These are phyloP conservation scores for bread wheat (Triticum aestivum) DNA, from an alignment of 176 grass and related monocot species.

Conservation along the genomic window DNA sequence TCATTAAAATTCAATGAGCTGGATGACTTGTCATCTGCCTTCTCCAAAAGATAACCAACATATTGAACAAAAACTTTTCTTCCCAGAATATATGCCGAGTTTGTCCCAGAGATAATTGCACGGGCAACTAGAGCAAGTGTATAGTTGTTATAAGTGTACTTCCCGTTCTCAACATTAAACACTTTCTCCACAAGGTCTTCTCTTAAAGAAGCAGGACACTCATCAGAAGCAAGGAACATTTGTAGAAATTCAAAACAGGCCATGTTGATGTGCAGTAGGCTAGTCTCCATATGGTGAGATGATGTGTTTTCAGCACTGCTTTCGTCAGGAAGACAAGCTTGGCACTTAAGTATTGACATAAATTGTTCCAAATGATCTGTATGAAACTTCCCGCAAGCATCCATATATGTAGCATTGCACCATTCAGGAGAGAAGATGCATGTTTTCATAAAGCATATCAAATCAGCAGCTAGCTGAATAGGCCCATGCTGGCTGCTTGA, in stretches of 20 bases:
- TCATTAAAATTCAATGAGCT: constrained; percentile 42
- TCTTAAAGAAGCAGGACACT: constrained; percentile 61
- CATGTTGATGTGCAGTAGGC: constrained; percentile 46
- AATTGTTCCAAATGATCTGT: constrained; percentile 66
- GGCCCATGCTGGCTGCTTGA: constrained; percentile 47
- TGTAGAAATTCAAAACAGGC: constrained; percentile 80
- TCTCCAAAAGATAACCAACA: constrained; percentile 55
- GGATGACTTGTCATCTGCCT: constrained; percentile 53
- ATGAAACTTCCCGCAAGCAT: constrained; percentile 69
- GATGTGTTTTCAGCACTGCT: constrained; percentile 40
- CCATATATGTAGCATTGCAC: constrained; percentile 54
- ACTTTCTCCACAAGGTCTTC: constrained; percentile 77
- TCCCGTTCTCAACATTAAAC: constrained; percentile 72
- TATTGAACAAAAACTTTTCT: constrained; percentile 68
- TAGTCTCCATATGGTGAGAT: constrained; percentile 25
- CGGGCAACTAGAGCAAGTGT: constrained; percentile 71
- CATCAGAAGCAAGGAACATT: constrained; percentile 56
- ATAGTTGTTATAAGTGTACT: constrained; percentile 72
- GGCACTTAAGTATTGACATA: constrained; percentile 69
- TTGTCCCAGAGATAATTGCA: constrained; percentile 53
- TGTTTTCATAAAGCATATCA: constrained; percentile 74
- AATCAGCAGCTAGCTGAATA: constrained; percentile 76
- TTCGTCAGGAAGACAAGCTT: constrained; percentile 52
- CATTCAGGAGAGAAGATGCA: constrained; percentile 75
- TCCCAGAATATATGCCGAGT: constrained; percentile 56